Evolutionary conservation across 495 filamentous ascomycete species (phyloP).

Genomic region (Daldinia childiae): DNA sequence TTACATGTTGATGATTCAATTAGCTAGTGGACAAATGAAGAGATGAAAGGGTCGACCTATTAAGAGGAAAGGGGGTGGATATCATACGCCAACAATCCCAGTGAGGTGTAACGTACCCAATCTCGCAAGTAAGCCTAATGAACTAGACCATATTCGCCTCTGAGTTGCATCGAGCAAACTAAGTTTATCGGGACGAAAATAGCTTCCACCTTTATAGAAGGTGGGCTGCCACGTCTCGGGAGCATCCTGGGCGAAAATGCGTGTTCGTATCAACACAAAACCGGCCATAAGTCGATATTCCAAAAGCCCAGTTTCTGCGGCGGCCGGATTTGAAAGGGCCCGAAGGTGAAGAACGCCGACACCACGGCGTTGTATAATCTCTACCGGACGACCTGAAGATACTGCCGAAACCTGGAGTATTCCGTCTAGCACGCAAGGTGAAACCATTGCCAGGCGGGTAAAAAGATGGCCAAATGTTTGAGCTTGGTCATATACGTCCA

Average conservation of each 20-base stretch:
- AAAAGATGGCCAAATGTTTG: background rate
- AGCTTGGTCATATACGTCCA: background rate
- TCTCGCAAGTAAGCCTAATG: background rate
- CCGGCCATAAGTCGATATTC: background rate
- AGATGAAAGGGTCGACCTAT: background rate
- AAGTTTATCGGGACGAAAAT: background rate
- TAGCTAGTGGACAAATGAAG: background rate
- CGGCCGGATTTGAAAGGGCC: background rate
- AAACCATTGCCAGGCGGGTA: background rate
- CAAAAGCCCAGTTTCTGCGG: background rate
- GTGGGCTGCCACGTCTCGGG: background rate
- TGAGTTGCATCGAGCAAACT: background rate
- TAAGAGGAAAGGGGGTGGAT: background rate
- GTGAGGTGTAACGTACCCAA: background rate
- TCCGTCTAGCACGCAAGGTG: background rate
- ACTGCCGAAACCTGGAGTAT: background rate
- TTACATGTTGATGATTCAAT: background rate
- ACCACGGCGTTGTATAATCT: background rate
- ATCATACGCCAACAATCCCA: background rate
- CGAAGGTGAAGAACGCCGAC: background rate
- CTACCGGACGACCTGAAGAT: background rate
- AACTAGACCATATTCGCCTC: background rate
- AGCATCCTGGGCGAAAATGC: background rate
- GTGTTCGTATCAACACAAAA: background rate
- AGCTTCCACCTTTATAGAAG: background rate